Percentiles rank a stretch among this genome's conserved stretches.
Evolutionary conservation across 257 asterid genomes (phyloP).

Genomic region (Coffea canephora): DNA sequence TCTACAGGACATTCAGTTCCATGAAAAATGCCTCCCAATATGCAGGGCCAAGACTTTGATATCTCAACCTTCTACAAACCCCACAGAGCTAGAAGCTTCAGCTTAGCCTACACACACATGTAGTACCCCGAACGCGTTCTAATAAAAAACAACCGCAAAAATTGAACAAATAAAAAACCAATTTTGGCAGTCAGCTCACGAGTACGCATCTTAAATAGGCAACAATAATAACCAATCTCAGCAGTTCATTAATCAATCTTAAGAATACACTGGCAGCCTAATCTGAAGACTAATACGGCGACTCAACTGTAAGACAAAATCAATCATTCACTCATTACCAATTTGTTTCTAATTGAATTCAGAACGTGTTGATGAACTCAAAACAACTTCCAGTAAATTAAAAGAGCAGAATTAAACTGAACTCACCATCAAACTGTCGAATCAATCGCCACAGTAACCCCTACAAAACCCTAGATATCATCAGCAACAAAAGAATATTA

Average conservation of each 20-base stretch:
- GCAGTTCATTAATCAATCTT: not conserved
- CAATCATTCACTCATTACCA: not conserved
- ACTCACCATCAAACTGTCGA: slow-evolving; percentile 12
- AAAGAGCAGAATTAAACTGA: slow-evolving; percentile 1
- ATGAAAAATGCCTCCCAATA: not conserved
- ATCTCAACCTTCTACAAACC: not conserved
- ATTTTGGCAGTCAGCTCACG: not conserved
- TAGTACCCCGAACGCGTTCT: not conserved
- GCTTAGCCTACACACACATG: no score
- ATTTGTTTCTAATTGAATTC: not conserved
- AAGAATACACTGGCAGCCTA: not conserved
- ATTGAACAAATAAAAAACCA: not conserved
- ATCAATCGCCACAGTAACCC: not conserved
- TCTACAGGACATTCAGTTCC: not conserved
- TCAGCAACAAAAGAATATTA: not conserved
- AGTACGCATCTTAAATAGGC: no score
- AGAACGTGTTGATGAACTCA: not conserved
- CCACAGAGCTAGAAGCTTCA: not conserved
- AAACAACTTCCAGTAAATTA: not conserved
- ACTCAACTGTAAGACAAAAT: not conserved
- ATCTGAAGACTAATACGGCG: not conserved
- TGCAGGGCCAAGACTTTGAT: not conserved
- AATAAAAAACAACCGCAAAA: not conserved
- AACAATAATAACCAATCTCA: not conserved
- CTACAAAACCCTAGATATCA: slow-evolving; percentile 5